Base-by-base conservation (phyloP, 176 grass and related monocot species). In the Panicum miliaceum region DNA sequence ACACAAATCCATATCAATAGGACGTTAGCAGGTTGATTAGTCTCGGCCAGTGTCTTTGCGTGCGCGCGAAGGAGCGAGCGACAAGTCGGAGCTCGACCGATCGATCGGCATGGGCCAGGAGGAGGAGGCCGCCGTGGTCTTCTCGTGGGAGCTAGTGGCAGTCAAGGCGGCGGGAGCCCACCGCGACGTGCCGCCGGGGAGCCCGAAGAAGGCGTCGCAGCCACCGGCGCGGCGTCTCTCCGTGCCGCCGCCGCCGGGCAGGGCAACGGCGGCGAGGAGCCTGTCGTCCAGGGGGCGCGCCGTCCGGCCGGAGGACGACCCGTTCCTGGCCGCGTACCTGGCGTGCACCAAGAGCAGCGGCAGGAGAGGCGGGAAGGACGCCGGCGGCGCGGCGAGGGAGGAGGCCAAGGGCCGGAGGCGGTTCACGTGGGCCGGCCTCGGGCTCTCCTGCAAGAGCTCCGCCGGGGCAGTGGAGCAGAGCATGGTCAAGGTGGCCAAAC, bases 291-390 rank as follows among this genome's bases (percentile, higher is more conserved):
- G 62, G 34, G 72, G 0, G 7, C 56, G 65, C 16, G 78, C 71
- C 84, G 74, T 82, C 8, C 81, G 78, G n/a, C 90, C 90, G 2
- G 93, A 86, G 63, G 93, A 90, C 3, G 96, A 98, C 68, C 96
- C 93, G 10, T 98, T 98, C 84, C 83, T 98, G 4, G 89, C 96
- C 3, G 96, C 96, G 45, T 92, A 88, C 76, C 80, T 93, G 38
- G 96, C 89, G 63, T 98, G 96, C 91, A 98, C 96, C 75, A 98
- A 75, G 81, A 87, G 89, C 48, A 52, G 16, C 5, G 60, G 60
- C 23, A 68, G 74, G 15, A 38, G 75, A 19, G n/a, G 70, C 14
- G 50, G 34, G 12, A 67, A 2, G 62, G 60, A 20, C 12, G 42
- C 10, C 19, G 77, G 11, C 12, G 43, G 6, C 13, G 40, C 12